These are phyloP conservation scores for Hypoxylon crocopeplum DNA, from an alignment of 495 filamentous ascomycete genomes.

Conservation along the genomic window DNA sequence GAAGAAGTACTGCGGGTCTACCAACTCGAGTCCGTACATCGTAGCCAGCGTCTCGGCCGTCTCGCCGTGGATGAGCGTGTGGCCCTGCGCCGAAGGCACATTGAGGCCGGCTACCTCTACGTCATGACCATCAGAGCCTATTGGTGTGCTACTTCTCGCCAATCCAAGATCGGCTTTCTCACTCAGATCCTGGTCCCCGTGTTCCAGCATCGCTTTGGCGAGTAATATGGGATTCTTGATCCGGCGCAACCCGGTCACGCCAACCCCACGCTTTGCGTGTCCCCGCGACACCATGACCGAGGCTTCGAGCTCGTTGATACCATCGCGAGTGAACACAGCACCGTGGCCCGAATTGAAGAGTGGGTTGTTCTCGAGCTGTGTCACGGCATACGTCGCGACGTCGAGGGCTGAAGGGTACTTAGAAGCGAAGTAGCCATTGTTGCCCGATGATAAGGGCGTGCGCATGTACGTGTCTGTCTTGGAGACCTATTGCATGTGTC, in stretches of 20 bases:
- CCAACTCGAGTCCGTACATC: conserved; percentile 72
- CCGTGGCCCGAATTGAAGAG: conserved; percentile 89
- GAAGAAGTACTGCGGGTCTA: conserved; percentile 75
- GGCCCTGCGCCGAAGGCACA: conserved; percentile 62
- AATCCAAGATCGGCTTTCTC: conserved; percentile 11
- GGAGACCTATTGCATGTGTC: conserved; percentile 33
- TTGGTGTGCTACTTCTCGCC: neutral
- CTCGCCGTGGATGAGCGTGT: conserved; percentile 70
- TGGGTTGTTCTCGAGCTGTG: conserved; percentile 77
- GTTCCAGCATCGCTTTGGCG: conserved; percentile 73
- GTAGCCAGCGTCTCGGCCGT: conserved; percentile 71
- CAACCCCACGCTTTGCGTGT: conserved; percentile 75
- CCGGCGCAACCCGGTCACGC: conserved; percentile 71
- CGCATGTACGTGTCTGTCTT: conserved; percentile 47
- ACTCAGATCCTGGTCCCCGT: conserved; percentile 59
- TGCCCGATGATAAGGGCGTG: conserved; percentile 20
- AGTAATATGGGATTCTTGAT: conserved; percentile 83
- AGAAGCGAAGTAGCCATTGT: neutral
- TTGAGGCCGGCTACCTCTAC: conserved; percentile 34
- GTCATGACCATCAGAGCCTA: neutral
- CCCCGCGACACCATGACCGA: conserved; percentile 87
- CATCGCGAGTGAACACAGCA: conserved; percentile 83
- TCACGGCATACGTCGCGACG: conserved; percentile 77
- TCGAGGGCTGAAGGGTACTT: conserved; percentile 64
- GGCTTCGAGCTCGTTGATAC: conserved; percentile 86